Conservation (phyloP, 495 filamentous ascomycete genomes). For the Choiromyces venosus region DNA sequence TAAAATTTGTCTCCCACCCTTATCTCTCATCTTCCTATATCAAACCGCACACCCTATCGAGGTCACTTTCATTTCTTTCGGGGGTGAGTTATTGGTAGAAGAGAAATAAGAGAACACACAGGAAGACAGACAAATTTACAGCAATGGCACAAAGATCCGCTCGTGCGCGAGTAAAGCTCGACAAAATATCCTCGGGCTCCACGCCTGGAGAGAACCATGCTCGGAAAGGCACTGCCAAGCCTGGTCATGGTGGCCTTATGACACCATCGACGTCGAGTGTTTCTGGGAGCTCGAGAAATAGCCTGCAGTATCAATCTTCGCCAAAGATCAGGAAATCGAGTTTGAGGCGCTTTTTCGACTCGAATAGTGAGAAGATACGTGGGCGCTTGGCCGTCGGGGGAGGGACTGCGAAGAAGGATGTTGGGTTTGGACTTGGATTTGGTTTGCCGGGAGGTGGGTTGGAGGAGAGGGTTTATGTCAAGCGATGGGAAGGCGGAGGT, state of each 20-base stretch:
- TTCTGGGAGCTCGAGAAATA: constrained; percentile 35
- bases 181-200: constrained; percentile 31
- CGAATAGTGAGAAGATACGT: constrained; percentile 36
- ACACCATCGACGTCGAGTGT: constrained; percentile 34
- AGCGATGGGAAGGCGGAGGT: constrained; percentile 39
- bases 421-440: constrained; percentile 13
- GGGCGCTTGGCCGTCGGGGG: constrained; percentile 26
- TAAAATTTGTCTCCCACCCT: background rate
- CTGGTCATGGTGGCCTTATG: constrained; percentile 32
- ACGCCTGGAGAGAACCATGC: constrained; percentile 11
- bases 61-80: background rate
- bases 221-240: constrained; percentile 27
- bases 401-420: constrained; percentile 20
- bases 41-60: background rate
- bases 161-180: constrained; percentile 40
- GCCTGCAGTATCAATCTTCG: constrained; percentile 26
- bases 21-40: background rate
- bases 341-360: constrained; percentile 36
- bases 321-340: constrained; percentile 33
- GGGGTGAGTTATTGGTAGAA: background rate
- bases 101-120: background rate
- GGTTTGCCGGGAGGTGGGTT: constrained; percentile 31
- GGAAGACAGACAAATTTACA: constrained; percentile 5
- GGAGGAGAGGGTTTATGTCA: constrained; percentile 34
- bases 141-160: constrained; percentile 40